These are phyloP conservation scores for Medicago ruthenica DNA, from an alignment of 306 rosid genomes.

Conservation along the genomic window DNA sequence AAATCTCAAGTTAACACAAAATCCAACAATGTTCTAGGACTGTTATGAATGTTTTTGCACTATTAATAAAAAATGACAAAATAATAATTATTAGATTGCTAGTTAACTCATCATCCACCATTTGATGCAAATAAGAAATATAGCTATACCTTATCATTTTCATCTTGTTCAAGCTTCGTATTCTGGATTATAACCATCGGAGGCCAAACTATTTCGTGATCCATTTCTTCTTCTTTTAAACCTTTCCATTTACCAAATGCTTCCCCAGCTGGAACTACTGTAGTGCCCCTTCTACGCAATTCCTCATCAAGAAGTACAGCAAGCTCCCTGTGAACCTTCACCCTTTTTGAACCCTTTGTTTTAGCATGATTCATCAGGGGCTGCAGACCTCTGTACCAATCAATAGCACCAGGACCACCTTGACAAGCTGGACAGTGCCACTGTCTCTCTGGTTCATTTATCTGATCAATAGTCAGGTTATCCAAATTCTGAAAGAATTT, in stretches of 20 bases:
- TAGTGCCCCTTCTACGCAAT: constrained; percentile 67
- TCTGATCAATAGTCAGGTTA: constrained; percentile 54
- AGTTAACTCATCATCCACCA: background rate
- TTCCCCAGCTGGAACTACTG: constrained; percentile 75
- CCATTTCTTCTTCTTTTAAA: constrained; percentile 65
- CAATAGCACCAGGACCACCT: constrained; percentile 90
- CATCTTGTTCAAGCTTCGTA: constrained; percentile 75
- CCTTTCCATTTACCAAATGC: constrained; percentile 86
- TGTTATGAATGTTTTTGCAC: constrained; percentile 22
- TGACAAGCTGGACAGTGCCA: constrained; percentile 96
- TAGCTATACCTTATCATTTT: constrained; percentile 65
- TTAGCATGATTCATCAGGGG: constrained; percentile 84
- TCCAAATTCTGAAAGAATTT: constrained; percentile 70
- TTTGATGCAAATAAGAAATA: constrained; percentile 24
- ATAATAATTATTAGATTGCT: background rate
- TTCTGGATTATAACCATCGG: constrained; percentile 83
- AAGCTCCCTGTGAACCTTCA: constrained; percentile 76
- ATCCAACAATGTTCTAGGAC: background rate
- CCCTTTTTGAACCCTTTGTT: constrained; percentile 79
- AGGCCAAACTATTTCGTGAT: constrained; percentile 89
- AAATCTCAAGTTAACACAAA: constrained; percentile 31
- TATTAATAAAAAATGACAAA: background rate
- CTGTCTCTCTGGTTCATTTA: constrained; percentile 74
- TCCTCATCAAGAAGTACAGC: constrained; percentile 85
- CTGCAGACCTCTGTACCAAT: constrained; percentile 87